A percentile compares a stretch with the other conserved stretches of the same genome.
Conservation (phyloP, 768 basidiomycete species). For the Amanita rimosa region DNA sequence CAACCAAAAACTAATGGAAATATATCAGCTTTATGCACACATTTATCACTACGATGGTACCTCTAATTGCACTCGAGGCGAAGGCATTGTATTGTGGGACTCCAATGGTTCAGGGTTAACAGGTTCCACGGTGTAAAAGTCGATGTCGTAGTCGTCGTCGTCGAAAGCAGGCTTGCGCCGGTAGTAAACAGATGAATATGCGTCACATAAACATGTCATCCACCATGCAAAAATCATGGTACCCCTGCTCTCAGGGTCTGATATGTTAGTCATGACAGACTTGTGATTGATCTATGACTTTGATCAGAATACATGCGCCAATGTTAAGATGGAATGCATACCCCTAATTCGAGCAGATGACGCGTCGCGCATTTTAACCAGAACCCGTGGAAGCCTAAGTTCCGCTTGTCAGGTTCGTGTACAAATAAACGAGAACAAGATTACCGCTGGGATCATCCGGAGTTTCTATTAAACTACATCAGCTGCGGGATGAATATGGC, state of each 20-base stretch:
- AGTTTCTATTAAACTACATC: slow-evolving; percentile 38
- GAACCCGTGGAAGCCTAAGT: slow-evolving; percentile 71
- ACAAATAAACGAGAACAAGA: slow-evolving; percentile 8
- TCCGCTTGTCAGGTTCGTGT: slow-evolving; percentile 11
- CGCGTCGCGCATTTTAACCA: slow-evolving; percentile 75
- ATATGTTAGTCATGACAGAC: slow-evolving; percentile 61
- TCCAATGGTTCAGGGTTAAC: slow-evolving; percentile 36
- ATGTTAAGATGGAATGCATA: slow-evolving; percentile 19
- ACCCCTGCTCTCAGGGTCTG: slow-evolving; percentile 64
- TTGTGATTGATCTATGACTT: slow-evolving; percentile 67
- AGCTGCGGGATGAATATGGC: slow-evolving; percentile 7
- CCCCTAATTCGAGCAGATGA: slow-evolving; percentile 69
- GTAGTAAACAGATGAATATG: slow-evolving; percentile 76
- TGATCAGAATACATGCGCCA: slow-evolving; percentile 7
- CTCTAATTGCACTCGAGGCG: slow-evolving; percentile 72
- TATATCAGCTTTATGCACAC: slow-evolving; percentile 6
- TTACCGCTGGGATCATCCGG: slow-evolving; percentile 62
- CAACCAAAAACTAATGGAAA: slow-evolving; percentile 51
- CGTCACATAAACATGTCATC: slow-evolving; percentile 83
- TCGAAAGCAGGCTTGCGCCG: slow-evolving; percentile 78
- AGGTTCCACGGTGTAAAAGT: slow-evolving; percentile 73
- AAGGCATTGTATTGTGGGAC: slow-evolving; percentile 34
- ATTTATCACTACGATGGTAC: slow-evolving; percentile 23
- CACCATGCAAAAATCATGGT: slow-evolving; percentile 92
- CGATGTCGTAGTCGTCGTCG: slow-evolving; percentile 84